A percentile compares a stretch with the other conserved stretches of the same genome.
phyloP scores from a whole-genome alignment of 2,329 filamentous ascomycete genomes.

The Colletotrichum orchidophilum region DNA sequence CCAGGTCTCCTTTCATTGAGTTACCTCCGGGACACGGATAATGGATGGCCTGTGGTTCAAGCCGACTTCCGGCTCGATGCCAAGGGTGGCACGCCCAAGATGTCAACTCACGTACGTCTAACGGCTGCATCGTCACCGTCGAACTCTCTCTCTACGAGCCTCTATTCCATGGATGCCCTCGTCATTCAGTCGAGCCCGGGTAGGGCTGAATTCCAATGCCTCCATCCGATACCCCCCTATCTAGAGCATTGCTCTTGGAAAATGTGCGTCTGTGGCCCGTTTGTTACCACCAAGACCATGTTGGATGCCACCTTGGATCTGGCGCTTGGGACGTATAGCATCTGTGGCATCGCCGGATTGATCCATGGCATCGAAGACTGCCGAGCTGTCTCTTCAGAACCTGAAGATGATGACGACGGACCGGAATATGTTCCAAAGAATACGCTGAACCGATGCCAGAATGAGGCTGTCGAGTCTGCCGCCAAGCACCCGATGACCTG shows the following conservation, averaged over 20 bases:
- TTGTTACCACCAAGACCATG: not conserved
- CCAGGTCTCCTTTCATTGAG: constrained; percentile 17
- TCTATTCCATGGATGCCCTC: constrained; percentile 49
- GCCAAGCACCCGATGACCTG: constrained; percentile 46
- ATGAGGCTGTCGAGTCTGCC: constrained; percentile 41
- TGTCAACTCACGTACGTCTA: constrained; percentile 47
- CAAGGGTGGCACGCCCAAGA: constrained; percentile 34
- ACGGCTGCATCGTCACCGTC: constrained; percentile 43
- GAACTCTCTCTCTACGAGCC: constrained; percentile 41
- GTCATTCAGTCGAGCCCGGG: constrained; percentile 44
- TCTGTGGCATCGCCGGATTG: not conserved
- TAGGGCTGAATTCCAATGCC: constrained; percentile 45
- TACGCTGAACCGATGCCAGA: constrained; percentile 34
- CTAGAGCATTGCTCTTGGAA: constrained; percentile 35
- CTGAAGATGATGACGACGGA: too few relatives aligned
- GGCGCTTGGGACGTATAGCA: not conserved
- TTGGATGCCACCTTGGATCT: not conserved
- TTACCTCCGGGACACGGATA: constrained; percentile 9
- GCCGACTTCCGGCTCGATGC: constrained; percentile 43
- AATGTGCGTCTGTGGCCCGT: not conserved
- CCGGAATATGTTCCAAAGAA: too few relatives aligned
- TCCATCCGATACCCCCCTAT: constrained; percentile 49
- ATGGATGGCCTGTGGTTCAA: constrained; percentile 39
- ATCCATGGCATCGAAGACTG: constrained; percentile 34
- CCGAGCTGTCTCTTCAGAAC: constrained; percentile 45